Percentiles rank a stretch among this genome's conserved stretches.
Evolutionary conservation across 2,329 filamentous ascomycete species (phyloP).

Genomic region (Fusarium ambrosium): DNA sequence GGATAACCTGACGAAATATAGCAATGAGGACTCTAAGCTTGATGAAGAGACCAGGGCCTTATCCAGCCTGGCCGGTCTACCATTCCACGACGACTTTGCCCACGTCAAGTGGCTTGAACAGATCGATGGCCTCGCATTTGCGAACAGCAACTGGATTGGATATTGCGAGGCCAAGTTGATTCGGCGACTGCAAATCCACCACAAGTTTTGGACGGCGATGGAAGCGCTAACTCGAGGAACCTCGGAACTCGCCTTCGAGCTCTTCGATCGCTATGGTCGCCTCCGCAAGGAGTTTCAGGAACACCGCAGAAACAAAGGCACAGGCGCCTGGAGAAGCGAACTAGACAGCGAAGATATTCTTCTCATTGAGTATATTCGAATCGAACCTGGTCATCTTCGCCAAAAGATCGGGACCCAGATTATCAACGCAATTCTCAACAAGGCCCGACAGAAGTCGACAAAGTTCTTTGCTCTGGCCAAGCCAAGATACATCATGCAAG

Average conservation of each 20-base stretch:
- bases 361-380: neutral
- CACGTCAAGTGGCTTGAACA: neutral
- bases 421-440: neutral
- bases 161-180: neutral
- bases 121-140: neutral
- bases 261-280: neutral
- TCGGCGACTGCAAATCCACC: neutral
- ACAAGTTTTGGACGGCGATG: neutral
- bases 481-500: neutral
- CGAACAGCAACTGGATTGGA: neutral
- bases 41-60: neutral
- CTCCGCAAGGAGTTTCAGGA: neutral
- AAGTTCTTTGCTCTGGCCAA: neutral
- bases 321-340: neutral
- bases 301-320: neutral
- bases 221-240: neutral
- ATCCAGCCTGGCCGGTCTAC: neutral
- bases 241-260: neutral
- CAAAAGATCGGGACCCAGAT: neutral
- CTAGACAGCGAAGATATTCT: neutral
- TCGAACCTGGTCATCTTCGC: neutral
- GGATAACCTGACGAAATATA: neutral
- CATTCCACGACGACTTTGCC: neutral
- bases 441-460: neutral
- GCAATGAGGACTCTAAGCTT: neutral